phyloP scores from a whole-genome alignment of 805 yeast genomes.

The Gaillardinia entomophila region DNA sequence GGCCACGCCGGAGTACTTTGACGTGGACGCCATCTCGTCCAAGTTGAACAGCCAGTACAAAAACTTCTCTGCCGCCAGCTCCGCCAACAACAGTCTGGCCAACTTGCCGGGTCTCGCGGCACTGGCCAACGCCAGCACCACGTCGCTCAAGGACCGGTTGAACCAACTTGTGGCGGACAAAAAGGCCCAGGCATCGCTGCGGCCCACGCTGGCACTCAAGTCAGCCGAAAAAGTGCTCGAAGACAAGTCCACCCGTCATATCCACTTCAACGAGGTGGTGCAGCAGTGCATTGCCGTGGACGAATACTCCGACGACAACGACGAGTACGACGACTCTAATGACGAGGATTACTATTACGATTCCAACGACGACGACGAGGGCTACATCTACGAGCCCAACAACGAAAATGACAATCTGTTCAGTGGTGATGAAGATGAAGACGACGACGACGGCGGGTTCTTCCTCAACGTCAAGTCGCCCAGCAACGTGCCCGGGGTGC shows the following conservation, averaged over 20 bases:
- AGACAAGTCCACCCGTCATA: slow-evolving; percentile 52
- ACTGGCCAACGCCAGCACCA: background rate
- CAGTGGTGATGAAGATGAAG: slow-evolving; percentile 38
- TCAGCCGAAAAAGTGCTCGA: background rate
- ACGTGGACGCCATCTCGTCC: slow-evolving; percentile 38
- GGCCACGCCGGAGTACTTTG: slow-evolving; percentile 34
- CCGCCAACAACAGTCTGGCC: slow-evolving; percentile 13
- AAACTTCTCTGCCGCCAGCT: slow-evolving; percentile 8
- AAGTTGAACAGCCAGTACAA: slow-evolving; percentile 37
- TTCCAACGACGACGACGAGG: slow-evolving; percentile 14
- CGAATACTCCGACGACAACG: slow-evolving; percentile 7
- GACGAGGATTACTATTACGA: slow-evolving; percentile 9
- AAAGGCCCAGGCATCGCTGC: background rate
- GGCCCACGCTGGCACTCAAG: background rate
- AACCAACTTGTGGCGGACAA: background rate
- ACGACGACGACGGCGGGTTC: slow-evolving; percentile 65
- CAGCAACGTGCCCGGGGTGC: slow-evolving; percentile 13
- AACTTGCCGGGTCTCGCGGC: slow-evolving; percentile 11
- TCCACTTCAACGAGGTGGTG: slow-evolving; percentile 91
- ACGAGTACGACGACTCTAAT: slow-evolving; percentile 14
- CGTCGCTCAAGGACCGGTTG: background rate
- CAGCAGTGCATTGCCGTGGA: slow-evolving; percentile 87
- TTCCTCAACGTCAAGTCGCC: slow-evolving; percentile 51
- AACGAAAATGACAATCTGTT: slow-evolving; percentile 6
- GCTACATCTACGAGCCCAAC: slow-evolving; percentile 6